These are phyloP conservation scores for Russula sp. DNA, from an alignment of 768 basidiomycete species.

Conservation along the genomic window DNA sequence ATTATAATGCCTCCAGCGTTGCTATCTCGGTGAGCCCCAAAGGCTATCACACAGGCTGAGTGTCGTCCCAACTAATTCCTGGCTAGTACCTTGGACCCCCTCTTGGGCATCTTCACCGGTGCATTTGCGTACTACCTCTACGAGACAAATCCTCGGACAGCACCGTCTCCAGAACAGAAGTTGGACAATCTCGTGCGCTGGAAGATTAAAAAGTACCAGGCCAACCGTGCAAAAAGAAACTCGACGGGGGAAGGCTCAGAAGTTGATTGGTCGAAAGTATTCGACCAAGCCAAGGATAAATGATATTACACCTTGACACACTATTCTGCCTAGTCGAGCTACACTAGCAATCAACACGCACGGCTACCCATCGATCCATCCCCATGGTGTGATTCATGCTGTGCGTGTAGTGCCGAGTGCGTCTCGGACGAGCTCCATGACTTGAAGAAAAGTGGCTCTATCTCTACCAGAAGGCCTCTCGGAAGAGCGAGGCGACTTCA, in stretches of 20 bases:
- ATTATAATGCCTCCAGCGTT: conserved; percentile 41
- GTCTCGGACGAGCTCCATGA: conserved; percentile 38
- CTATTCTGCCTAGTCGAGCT: background rate
- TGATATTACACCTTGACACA: background rate
- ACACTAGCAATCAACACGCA: background rate
- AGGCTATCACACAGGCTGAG: background rate
- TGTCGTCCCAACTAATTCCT: conserved; percentile 6
- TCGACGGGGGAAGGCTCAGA: conserved; percentile 21
- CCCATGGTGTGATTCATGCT: background rate
- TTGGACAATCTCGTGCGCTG: conserved; percentile 50
- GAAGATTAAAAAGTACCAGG: conserved; percentile 50
- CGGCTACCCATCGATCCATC: background rate
- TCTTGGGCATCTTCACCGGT: conserved; percentile 74
- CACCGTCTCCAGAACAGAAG: conserved; percentile 46
- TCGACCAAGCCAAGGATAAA: conserved; percentile 10
- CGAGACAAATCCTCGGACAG: conserved; percentile 73
- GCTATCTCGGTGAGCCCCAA: conserved; percentile 17
- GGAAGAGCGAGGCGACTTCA: conserved; percentile 49
- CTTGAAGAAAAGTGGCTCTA: conserved; percentile 34
- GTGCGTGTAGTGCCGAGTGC: conserved; percentile 17
- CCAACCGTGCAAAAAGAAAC: conserved; percentile 4
- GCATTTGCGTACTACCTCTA: conserved; percentile 71
- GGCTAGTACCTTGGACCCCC: conserved; percentile 55
- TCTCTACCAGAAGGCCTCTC: conserved; percentile 54
- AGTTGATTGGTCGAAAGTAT: conserved; percentile 7